These are phyloP conservation scores for Begonia masoniana DNA, from an alignment of 306 rosid genomes.

Conservation along the genomic window DNA sequence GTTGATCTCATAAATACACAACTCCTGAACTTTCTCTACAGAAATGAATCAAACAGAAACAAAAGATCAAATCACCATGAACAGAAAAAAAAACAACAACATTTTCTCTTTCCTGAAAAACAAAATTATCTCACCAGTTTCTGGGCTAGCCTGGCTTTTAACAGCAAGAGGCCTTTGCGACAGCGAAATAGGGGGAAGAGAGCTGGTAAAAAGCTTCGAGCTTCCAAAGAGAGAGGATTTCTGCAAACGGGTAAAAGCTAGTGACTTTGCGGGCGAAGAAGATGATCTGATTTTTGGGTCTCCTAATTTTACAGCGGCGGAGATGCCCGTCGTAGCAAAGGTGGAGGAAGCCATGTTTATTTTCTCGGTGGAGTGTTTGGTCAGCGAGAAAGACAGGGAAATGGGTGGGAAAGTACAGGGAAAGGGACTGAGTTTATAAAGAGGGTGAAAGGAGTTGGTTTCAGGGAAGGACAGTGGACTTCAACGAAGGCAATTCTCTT, in stretches of 20 bases:
- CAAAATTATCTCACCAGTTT: too few relatives aligned
- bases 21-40: slow-evolving; percentile 47
- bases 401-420: neutral
- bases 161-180: slow-evolving; percentile 22
- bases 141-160: slow-evolving; percentile 22
- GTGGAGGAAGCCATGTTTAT: neutral
- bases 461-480: too few relatives aligned
- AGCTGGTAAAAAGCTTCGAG: slow-evolving; percentile 17
- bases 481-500: too few relatives aligned
- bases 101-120: too few relatives aligned
- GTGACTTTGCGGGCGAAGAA: neutral
- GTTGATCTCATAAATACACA: slow-evolving; percentile 53
- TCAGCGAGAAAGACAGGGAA: neutral
- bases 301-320: neutral
- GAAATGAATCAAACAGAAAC: neutral
- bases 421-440: too few relatives aligned
- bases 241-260: slow-evolving; percentile 7
- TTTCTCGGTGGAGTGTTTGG: neutral
- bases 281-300: neutral
- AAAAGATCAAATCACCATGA: too few relatives aligned
- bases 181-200: slow-evolving; percentile 8
- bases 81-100: too few relatives aligned
- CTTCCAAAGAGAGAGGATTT: slow-evolving; percentile 7
- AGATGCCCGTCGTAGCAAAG: neutral
- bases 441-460: too few relatives aligned